Evolutionary conservation across 2,329 filamentous ascomycete species (phyloP).

Genomic region (Neofusicoccum laricinum): DNA sequence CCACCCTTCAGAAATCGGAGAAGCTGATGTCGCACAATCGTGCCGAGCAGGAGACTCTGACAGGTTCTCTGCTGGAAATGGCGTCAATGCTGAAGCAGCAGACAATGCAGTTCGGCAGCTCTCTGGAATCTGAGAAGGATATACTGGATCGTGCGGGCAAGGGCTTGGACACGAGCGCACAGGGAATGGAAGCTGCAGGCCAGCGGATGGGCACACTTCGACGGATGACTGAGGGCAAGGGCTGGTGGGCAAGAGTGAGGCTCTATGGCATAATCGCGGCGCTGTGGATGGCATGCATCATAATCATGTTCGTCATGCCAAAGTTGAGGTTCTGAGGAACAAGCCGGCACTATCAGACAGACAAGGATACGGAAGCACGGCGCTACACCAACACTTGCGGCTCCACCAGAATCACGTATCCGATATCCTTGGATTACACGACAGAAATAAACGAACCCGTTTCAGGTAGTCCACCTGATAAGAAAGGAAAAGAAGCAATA

Average conservation of each 20-base stretch:
- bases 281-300: slow-evolving; percentile 71
- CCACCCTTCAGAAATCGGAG: slow-evolving; percentile 49
- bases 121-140: slow-evolving; percentile 72
- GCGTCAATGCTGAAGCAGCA: slow-evolving; percentile 74
- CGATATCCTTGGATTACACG: not conserved
- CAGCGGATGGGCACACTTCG: slow-evolving; percentile 73
- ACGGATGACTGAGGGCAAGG: slow-evolving; percentile 81
- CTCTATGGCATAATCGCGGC: slow-evolving; percentile 82
- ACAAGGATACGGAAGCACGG: not conserved
- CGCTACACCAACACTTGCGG: too few relatives aligned
- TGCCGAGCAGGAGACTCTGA: slow-evolving; percentile 77
- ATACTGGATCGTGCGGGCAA: slow-evolving; percentile 68
- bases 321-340: slow-evolving; percentile 74
- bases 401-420: too few relatives aligned
- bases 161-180: slow-evolving; percentile 73
- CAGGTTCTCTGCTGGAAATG: slow-evolving; percentile 76
- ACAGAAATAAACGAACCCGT: not conserved
- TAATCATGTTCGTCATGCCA: slow-evolving; percentile 81
- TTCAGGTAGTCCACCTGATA: not conserved
- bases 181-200: slow-evolving; percentile 72
- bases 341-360: too few relatives aligned
- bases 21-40: slow-evolving; percentile 73
- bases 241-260: slow-evolving; percentile 80
- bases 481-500: not conserved
- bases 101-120: slow-evolving; percentile 67